phyloP scores from a whole-genome alignment of 2,329 filamentous ascomycete species.

The Colletotrichum sojae region DNA sequence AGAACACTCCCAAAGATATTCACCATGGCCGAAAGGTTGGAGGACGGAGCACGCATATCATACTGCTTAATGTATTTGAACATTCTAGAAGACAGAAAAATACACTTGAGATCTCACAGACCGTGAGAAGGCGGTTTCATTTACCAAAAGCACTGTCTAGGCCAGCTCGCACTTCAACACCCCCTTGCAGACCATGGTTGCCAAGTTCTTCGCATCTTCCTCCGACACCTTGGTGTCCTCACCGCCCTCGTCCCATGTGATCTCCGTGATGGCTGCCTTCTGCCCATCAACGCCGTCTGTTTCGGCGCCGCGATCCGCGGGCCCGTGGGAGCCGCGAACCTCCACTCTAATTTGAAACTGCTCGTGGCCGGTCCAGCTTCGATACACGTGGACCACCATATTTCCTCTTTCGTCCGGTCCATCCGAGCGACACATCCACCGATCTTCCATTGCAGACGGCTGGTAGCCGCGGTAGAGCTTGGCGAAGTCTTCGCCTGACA shows the following conservation, averaged over 20 bases:
- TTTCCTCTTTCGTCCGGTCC: slow-evolving; percentile 15
- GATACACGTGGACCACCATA: slow-evolving; percentile 18
- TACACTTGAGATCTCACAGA: too few relatives aligned
- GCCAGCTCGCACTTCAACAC: not conserved
- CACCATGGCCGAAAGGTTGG: too few relatives aligned
- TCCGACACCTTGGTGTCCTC: not conserved
- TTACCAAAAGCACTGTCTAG: not conserved
- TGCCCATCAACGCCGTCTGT: not conserved
- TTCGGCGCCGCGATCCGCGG: not conserved
- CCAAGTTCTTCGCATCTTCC: slow-evolving; percentile 17
- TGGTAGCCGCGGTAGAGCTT: slow-evolving; percentile 20
- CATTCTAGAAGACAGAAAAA: too few relatives aligned
- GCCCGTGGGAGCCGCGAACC: not conserved
- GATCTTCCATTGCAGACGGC: slow-evolving; percentile 31
- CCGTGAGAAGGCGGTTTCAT: too few relatives aligned
- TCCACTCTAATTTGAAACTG: slow-evolving; percentile 17
- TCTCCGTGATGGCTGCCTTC: slow-evolving; percentile 9
- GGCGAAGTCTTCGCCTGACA: slow-evolving; percentile 11
- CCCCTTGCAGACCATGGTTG: not conserved
- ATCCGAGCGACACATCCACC: slow-evolving; percentile 28
- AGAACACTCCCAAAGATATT: too few relatives aligned
- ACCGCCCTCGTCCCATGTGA: slow-evolving; percentile 15
- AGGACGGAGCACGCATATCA: too few relatives aligned
- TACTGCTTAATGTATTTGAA: too few relatives aligned
- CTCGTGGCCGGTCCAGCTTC: slow-evolving; percentile 27